Evolutionary conservation across 495 filamentous ascomycete species (phyloP), one percentile per base, ranked within the genome.

Genomic region (Lasiosphaeria miniovina): DNA sequence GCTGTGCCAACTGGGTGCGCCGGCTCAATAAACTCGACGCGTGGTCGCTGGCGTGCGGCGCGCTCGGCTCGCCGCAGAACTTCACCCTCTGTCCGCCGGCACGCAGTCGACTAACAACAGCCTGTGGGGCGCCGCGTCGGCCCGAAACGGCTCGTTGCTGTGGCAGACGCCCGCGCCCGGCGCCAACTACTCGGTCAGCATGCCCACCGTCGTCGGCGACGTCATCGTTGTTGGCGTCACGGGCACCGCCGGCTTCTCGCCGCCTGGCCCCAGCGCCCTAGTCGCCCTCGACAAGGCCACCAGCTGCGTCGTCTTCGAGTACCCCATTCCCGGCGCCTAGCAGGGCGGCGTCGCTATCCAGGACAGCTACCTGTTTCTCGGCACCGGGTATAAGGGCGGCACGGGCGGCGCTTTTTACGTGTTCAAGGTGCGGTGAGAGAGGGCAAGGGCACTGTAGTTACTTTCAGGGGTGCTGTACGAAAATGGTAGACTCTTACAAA

Each of bases 1-100:
- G 72, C n/a, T 31, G 38, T 4, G 49, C 70, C n/a, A 75, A 75
- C 49, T 75, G 72, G 72, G 58, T 65, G 4, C 55, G 56, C 34
- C 67, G 71, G n/a, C 57, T 70, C 3, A 50, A 61, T 4, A 51
- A 55, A 1, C 58, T 75, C 10, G 72, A 76, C 59, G 65, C 67
- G 6, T 76, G 62, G 61, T 71, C 65, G 4, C 40, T 65, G 6
- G 69, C 65, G 1, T 76, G 73, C 59, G 69, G 64, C 12, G 36
- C 54, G 17, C 36, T 49, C 3, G 34, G 31, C 17, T 17, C 45
- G n/a, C 61, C 65, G 33, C 11, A 32, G 3, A 70, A 70, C 43
- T 51, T 24, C 14, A 58, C 66, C 2, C 38, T 64, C 8, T 76
- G 74, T 63, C 71, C 73, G 4, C 71, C 8, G 74, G 75, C 14